These are phyloP conservation scores for Amanita muscaria DNA, from an alignment of 768 basidiomycete species.

Conservation along the genomic window DNA sequence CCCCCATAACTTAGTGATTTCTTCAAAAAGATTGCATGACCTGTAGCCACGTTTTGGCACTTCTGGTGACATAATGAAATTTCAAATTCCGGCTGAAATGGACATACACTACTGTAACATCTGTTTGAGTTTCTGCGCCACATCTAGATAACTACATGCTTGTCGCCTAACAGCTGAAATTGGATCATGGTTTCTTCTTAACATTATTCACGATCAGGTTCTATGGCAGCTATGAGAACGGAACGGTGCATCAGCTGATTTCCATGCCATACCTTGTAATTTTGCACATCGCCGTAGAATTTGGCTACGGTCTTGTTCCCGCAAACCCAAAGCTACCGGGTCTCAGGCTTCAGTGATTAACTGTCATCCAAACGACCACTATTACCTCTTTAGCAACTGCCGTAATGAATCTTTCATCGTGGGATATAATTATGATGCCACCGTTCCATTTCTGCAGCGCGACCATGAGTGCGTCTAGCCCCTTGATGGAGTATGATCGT, in stretches of 20 bases:
- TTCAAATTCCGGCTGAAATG: not conserved
- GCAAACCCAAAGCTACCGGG: constrained; percentile 81
- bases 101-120: not conserved
- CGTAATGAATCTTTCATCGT: constrained; percentile 94
- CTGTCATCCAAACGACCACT: not conserved
- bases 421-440: constrained; percentile 87
- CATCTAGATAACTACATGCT: not conserved
- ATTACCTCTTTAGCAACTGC: constrained; percentile 74
- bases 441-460: constrained; percentile 80
- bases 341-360: not conserved
- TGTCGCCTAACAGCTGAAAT: not conserved
- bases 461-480: constrained; percentile 89
- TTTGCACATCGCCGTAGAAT: constrained; percentile 85
- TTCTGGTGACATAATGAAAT: not conserved
- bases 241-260: not conserved
- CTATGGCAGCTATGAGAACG: constrained; percentile 24
- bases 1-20: constrained; percentile 1
- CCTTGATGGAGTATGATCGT: constrained; percentile 35
- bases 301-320: constrained; percentile 72
- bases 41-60: not conserved
- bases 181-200: constrained; percentile 43
- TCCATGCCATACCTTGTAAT: constrained; percentile 63
- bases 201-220: constrained; percentile 69
- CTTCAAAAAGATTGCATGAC: not conserved
- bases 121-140: not conserved